A percentile compares a stretch with the other conserved stretches of the same genome.
Evolutionary conservation across 345 rosid species (phyloP).

Genomic region (Trapa incisa): DNA sequence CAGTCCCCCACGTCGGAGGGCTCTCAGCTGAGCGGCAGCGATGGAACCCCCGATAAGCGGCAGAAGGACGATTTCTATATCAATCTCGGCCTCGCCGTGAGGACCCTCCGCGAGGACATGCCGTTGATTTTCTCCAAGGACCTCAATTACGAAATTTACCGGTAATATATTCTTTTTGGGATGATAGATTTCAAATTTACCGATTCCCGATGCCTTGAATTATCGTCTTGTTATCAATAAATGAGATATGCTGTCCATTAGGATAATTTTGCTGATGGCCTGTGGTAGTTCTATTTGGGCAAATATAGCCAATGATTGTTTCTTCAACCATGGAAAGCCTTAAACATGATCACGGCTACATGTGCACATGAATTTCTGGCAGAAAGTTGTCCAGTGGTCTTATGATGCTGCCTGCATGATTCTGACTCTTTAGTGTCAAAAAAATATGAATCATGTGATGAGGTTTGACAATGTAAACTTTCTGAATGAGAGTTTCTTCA

Average conservation of each 20-base stretch:
- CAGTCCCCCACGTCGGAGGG: slow-evolving; percentile 19
- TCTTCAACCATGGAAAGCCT: not conserved
- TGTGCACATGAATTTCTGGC: not conserved
- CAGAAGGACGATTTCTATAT: slow-evolving; percentile 56
- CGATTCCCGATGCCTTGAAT: too few species aligned
- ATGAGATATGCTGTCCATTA: not conserved
- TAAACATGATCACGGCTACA: not conserved
- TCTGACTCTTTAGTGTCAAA: not conserved
- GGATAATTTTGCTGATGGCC: not conserved
- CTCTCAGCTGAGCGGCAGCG: slow-evolving; percentile 23
- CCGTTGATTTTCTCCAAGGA: slow-evolving; percentile 60
- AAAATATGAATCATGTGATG: not conserved
- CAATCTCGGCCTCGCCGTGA: slow-evolving; percentile 70
- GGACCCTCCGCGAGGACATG: slow-evolving; percentile 85
- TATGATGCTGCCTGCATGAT: not conserved
- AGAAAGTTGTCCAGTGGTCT: not conserved
- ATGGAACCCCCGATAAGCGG: slow-evolving; percentile 20
- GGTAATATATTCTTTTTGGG: slow-evolving; percentile 31
- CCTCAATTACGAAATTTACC: slow-evolving; percentile 75
- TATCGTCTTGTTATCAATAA: too few species aligned
- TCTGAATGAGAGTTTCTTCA: not conserved
- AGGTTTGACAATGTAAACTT: not conserved
- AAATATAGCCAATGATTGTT: not conserved
- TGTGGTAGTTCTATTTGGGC: not conserved
- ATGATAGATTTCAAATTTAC: not conserved